Base-by-base conservation (phyloP, 176 grass and related monocot genomes). In the Calamus simplicifolius region DNA sequence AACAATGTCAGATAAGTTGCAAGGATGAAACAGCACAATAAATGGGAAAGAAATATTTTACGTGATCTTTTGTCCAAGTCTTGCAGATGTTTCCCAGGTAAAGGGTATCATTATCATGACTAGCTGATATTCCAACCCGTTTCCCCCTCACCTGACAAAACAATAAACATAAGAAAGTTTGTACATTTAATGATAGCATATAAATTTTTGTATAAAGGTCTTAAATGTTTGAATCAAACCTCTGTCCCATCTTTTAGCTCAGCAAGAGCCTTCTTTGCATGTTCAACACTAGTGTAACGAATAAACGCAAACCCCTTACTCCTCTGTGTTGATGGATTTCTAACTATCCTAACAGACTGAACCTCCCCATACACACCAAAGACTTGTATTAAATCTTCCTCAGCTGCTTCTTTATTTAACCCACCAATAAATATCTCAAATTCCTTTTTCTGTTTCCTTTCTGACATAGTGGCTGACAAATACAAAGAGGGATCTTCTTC, bases 31-130 rank as follows among this genome's bases (percentile, higher is more conserved):
- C 1, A 0, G 35, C 12, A 43, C 35, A 43, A 43, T 43, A 43
- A 43, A 43, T 43, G 1, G 35, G 8, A 43, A 43, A 43, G 8
- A 25, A 61, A 48, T 59, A 35, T 35, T 67, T 18, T 81, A 73
- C 89, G 75, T 88, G 85, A 73, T 95, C 89, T 79, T 85, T 82
- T 64, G 85, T 84, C 89, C 85, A 95, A 56, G 75, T 81, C 60
- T 85, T 95, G 72, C 85, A 77, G 56, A 95, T 95, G 63, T 95
- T 95, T 53, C 65, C 79, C 27, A 95, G 49, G 48, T 79, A 88
- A 81, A 95, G 72, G 43, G 75, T 80, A 49, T 70, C 58, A 59
- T 88, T 79, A 67, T 76, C 74, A 57, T 64, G 72, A 61, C 71
- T 85, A 74, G 63, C 59, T 62, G 82, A 86, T 73, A 95, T 73